These are phyloP conservation scores for Phoma herbarum DNA, from an alignment of 2,329 filamentous ascomycete genomes.

Conservation along the genomic window DNA sequence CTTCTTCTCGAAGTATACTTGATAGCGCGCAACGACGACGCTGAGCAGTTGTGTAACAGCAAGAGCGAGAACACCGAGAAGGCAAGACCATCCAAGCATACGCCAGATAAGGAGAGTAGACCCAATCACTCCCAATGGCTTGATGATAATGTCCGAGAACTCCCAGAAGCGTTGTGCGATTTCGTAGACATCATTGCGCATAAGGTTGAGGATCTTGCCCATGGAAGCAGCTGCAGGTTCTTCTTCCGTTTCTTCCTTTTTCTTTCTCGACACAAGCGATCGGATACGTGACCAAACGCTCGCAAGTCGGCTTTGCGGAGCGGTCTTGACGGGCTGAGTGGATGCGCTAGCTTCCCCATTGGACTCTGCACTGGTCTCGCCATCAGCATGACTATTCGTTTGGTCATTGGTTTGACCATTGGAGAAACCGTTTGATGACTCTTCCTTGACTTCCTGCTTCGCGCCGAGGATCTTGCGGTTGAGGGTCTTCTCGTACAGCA, in stretches of 20 bases:
- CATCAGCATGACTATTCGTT: slow-evolving; percentile 25
- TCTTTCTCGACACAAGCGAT: slow-evolving; percentile 32
- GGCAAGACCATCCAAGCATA: slow-evolving; percentile 80
- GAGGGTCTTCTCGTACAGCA: slow-evolving; percentile 81
- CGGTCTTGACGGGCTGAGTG: slow-evolving; percentile 13
- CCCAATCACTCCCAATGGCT: slow-evolving; percentile 78
- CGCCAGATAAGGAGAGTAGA: slow-evolving; percentile 78
- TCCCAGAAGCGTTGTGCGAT: slow-evolving; percentile 89
- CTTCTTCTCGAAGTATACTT: slow-evolving; percentile 74
- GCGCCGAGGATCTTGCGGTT: slow-evolving; percentile 64
- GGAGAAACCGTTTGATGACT: slow-evolving; percentile 28
- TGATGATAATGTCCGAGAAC: slow-evolving; percentile 76
- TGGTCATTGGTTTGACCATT: slow-evolving; percentile 23
- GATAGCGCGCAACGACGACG: slow-evolving; percentile 68
- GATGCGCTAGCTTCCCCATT: slow-evolving; percentile 13
- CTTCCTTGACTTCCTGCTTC: slow-evolving; percentile 44
- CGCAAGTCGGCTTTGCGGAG: slow-evolving; percentile 14
- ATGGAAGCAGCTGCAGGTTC: slow-evolving; percentile 74
- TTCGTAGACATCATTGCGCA: slow-evolving; percentile 83
- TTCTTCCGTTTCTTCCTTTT: slow-evolving; percentile 50
- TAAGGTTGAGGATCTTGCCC: slow-evolving; percentile 89
- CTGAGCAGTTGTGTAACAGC: slow-evolving; percentile 75
- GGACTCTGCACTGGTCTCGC: slow-evolving; percentile 21
- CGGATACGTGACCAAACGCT: slow-evolving; percentile 23
- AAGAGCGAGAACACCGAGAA: slow-evolving; percentile 76